Conservation (phyloP, 2,329 filamentous ascomycete species). For the Hortaea sp. region DNA sequence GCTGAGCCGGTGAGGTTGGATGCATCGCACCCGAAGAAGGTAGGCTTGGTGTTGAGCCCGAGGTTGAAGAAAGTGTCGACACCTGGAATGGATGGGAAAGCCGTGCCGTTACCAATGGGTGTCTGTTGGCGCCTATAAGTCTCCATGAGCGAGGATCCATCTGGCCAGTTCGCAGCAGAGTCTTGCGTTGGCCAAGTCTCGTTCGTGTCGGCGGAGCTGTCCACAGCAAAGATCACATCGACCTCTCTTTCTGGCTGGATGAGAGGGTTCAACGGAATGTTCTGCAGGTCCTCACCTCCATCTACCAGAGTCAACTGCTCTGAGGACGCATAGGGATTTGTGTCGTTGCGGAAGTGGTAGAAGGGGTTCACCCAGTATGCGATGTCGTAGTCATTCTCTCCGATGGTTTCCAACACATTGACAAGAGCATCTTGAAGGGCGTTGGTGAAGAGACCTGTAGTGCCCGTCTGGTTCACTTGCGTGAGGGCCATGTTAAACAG, state of each 20-base stretch:
- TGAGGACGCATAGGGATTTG: constrained; percentile 47
- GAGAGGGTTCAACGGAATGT: constrained; percentile 66
- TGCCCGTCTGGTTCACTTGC: constrained; percentile 43
- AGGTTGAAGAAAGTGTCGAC: constrained; percentile 70
- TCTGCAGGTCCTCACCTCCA: constrained; percentile 67
- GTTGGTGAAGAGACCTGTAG: constrained; percentile 28
- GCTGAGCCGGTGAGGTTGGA: constrained; percentile 49
- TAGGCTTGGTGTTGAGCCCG: constrained; percentile 59
- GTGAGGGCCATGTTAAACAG: constrained; percentile 75
- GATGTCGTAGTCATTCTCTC: constrained; percentile 57
- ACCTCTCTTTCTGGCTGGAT: constrained; percentile 63
- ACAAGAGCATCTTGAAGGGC: constrained; percentile 44
- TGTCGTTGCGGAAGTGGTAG: constrained; percentile 50
- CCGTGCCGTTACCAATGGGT: constrained; percentile 53
- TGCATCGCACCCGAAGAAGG: constrained; percentile 68
- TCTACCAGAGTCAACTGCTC: constrained; percentile 61
- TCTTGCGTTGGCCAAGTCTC: constrained; percentile 17
- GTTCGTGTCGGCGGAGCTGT: constrained; percentile 63
- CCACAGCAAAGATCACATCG: constrained; percentile 73
- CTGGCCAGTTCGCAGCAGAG: constrained; percentile 55
- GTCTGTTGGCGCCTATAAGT: constrained; percentile 60
- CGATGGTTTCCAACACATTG: constrained; percentile 46
- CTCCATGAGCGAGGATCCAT: constrained; percentile 63
- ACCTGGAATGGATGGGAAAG: constrained; percentile 64
- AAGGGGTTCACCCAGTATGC: constrained; percentile 75